Conservation (phyloP, 306 rosid species). For the Calophaca sinica region DNA sequence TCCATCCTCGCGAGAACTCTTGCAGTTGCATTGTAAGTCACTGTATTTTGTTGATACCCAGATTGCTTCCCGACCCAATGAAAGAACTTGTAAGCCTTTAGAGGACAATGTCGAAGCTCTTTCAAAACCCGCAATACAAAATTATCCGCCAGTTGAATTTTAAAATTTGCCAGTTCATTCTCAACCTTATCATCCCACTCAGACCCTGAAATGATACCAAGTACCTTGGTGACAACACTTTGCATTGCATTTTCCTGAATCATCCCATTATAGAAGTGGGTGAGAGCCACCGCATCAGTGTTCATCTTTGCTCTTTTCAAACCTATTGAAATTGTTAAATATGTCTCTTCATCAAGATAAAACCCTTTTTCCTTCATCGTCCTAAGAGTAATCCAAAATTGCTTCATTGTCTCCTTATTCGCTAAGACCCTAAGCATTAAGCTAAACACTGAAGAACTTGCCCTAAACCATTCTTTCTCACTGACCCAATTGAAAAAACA, state of each 20-base stretch:
- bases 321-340: constrained; percentile 45
- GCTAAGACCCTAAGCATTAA: constrained; percentile 65
- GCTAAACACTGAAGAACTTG: constrained; percentile 68
- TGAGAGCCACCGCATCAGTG: constrained; percentile 55
- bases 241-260: constrained; percentile 61
- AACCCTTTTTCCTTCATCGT: constrained; percentile 74
- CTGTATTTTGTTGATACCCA: constrained; percentile 56
- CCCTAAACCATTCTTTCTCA: constrained; percentile 58
- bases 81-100: constrained; percentile 67
- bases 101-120: constrained; percentile 57
- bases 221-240: constrained; percentile 58
- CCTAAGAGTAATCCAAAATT: constrained; percentile 68
- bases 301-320: constrained; percentile 62
- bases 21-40: constrained; percentile 71
- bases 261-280: constrained; percentile 68
- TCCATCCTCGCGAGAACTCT: constrained; percentile 65
- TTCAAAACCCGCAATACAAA: constrained; percentile 69
- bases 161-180: constrained; percentile 51
- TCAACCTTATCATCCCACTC: constrained; percentile 62
- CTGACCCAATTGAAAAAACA: constrained; percentile 71
- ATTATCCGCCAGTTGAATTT: constrained; percentile 61
- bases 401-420: constrained; percentile 60
- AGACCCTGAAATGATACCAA: constrained; percentile 54
- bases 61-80: constrained; percentile 60
- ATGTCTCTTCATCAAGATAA: constrained; percentile 70